Evolutionary conservation across 2,329 filamentous ascomycete species (phyloP).

Genomic region (Diaporthe ilicicola): DNA sequence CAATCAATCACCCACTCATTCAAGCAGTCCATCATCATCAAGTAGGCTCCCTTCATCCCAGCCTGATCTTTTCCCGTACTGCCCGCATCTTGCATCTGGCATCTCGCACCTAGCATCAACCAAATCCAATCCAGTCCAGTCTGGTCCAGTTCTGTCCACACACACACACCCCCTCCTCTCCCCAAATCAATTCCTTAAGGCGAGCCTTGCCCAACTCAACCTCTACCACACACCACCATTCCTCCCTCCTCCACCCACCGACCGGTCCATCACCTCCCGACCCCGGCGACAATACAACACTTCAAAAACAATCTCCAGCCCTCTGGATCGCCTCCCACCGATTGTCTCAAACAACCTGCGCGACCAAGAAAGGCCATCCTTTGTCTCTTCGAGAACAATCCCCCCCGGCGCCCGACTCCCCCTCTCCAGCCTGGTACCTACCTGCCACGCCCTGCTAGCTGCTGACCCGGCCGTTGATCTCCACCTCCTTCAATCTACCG

Average conservation of each 20-base stretch:
- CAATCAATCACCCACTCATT: not conserved
- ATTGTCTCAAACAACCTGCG: conserved; percentile 12
- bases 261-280: conserved; percentile 9
- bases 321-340: conserved; percentile 2
- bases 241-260: conserved; percentile 14
- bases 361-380: conserved; percentile 4
- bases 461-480: conserved; percentile 23
- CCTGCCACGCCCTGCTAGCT: not conserved
- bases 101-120: conserved; percentile 21
- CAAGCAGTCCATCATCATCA: not conserved
- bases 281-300: conserved; percentile 2
- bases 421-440: conserved; percentile 23
- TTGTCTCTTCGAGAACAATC: conserved; percentile 9
- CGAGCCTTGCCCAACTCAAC: conserved; percentile 24
- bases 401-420: conserved; percentile 6
- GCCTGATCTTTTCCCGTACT: conserved; percentile 10
- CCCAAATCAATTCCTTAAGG: conserved; percentile 21
- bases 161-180: not conserved
- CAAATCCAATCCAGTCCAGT: not conserved
- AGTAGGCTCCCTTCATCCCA: conserved; percentile 2
- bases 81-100: conserved; percentile 22
- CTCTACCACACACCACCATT: not conserved
- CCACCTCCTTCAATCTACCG: conserved; percentile 13
- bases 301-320: conserved; percentile 15
- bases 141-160: not conserved